A percentile compares a stretch with the other conserved stretches of the same genome.
These are phyloP conservation scores for Blastobotrys malaysiensis DNA, from an alignment of 1,139 yeast genomes.

Conservation along the genomic window DNA sequence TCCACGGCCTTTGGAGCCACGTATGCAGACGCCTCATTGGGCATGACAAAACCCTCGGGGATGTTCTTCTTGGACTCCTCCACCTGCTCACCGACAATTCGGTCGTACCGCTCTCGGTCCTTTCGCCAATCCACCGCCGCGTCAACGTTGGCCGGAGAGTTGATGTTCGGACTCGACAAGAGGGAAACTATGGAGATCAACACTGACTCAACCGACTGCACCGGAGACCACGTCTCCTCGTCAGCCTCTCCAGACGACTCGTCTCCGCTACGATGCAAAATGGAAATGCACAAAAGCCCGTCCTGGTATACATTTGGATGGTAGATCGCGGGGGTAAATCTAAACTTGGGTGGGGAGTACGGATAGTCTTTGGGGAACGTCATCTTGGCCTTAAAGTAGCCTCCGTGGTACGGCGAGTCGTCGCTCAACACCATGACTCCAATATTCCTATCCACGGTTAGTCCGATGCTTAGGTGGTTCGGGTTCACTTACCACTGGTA, in stretches of 20 bases:
- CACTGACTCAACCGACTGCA: conserved; percentile 89
- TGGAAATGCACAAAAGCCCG: conserved; percentile 88
- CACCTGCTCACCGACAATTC: conserved; percentile 76
- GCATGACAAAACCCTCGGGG: conserved; percentile 82
- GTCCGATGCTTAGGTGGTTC: neutral
- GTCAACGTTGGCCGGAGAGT: conserved; percentile 94
- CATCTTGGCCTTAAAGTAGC: conserved; percentile 94
- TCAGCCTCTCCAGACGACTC: conserved; percentile 88
- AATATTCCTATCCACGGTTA: conserved; percentile 48
- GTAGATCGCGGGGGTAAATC: conserved; percentile 91
- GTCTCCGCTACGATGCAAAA: conserved; percentile 85
- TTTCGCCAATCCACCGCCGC: conserved; percentile 92
- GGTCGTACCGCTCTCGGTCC: conserved; percentile 72
- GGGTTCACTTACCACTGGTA: conserved; percentile 51
- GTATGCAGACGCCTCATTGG: conserved; percentile 56
- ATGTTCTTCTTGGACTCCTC: conserved; percentile 77
- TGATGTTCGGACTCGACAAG: conserved; percentile 87
- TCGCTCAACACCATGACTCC: conserved; percentile 89
- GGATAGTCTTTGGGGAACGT: conserved; percentile 89
- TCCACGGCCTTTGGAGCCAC: conserved; percentile 41
- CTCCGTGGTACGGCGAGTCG: conserved; percentile 90
- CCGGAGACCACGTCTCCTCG: conserved; percentile 86
- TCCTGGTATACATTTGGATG: conserved; percentile 95
- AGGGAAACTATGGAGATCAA: conserved; percentile 83
- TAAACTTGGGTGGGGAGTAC: conserved; percentile 82